Evolutionary conservation across 1,139 yeast genomes (phyloP).

Genomic region (Saccharomycopsis phalli): DNA sequence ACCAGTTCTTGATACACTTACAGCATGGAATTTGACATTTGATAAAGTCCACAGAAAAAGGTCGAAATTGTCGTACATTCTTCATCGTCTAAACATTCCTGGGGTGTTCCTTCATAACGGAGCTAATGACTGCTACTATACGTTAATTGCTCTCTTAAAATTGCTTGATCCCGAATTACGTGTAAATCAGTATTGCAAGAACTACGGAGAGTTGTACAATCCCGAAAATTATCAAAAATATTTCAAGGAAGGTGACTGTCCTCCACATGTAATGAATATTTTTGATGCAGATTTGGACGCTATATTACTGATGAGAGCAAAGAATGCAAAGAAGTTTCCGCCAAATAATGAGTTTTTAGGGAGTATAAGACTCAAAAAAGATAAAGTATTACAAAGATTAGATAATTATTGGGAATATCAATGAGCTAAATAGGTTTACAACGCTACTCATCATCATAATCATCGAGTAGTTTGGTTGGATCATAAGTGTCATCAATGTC

Average conservation of each 20-base stretch:
- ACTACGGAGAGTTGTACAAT: conserved; percentile 13
- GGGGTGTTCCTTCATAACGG: conserved; percentile 67
- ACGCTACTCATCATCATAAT: background rate
- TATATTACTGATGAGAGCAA: background rate
- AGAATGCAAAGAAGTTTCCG: background rate
- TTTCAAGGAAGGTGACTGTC: background rate
- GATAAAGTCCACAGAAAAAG: conserved; percentile 43
- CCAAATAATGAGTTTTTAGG: conserved; percentile 7
- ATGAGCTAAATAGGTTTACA: background rate
- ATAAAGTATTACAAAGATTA: background rate
- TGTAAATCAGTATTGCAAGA: conserved; percentile 16
- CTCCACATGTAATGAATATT: conserved; percentile 2
- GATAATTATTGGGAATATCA: conserved; percentile 1
- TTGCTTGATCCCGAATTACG: conserved; percentile 49
- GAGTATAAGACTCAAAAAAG: background rate
- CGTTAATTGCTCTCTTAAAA: conserved; percentile 44
- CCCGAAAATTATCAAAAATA: background rate
- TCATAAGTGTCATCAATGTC: conserved; percentile 11
- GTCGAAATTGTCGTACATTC: conserved; percentile 39
- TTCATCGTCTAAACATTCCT: conserved; percentile 47
- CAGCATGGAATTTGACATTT: conserved; percentile 27
- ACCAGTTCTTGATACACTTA: conserved; percentile 32
- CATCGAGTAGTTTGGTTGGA: conserved; percentile 1
- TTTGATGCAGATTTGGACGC: conserved; percentile 2
- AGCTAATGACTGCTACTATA: conserved; percentile 75